These are phyloP conservation scores for Termitomyces sp. DNA, from an alignment of 768 basidiomycete species.

Conservation along the genomic window DNA sequence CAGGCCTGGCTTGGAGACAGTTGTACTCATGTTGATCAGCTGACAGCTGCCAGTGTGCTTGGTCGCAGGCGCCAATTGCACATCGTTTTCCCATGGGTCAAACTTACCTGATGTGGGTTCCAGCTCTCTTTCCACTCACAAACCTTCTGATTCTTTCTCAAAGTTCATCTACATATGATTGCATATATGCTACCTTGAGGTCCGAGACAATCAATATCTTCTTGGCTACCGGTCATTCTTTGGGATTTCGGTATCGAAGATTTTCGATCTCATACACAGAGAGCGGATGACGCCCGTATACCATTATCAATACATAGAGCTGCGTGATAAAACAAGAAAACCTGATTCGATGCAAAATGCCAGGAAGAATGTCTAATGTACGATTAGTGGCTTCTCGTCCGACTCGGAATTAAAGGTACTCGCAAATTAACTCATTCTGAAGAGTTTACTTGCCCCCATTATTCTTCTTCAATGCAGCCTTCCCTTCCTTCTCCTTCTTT, in stretches of 20 bases:
- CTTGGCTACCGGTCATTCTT: too few relatives aligned
- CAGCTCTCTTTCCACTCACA: too few relatives aligned
- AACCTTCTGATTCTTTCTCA: background rate
- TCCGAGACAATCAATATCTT: too few relatives aligned
- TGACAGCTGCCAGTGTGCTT: too few relatives aligned
- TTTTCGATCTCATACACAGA: background rate
- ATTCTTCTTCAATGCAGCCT: constrained; percentile 30
- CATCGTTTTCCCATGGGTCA: background rate
- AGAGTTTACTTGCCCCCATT: constrained; percentile 10
- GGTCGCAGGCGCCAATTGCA: too few relatives aligned
- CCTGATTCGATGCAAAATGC: background rate
- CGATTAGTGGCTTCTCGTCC: background rate
- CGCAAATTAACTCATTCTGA: background rate
- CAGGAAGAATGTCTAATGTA: background rate
- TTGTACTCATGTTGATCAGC: background rate
- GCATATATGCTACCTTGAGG: too few relatives aligned
- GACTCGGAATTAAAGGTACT: background rate
- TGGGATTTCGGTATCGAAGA: background rate
- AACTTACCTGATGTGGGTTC: background rate
- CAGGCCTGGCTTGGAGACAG: too few relatives aligned
- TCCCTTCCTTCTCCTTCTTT: constrained; percentile 44
- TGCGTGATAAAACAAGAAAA: background rate
- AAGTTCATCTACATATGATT: too few relatives aligned
- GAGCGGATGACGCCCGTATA: background rate
- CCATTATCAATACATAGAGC: background rate